Evolutionary conservation across 1,139 yeast genomes (phyloP), one percentile per base, ranked within the genome.

Genomic region (Blastobotrys buckinghamii): DNA sequence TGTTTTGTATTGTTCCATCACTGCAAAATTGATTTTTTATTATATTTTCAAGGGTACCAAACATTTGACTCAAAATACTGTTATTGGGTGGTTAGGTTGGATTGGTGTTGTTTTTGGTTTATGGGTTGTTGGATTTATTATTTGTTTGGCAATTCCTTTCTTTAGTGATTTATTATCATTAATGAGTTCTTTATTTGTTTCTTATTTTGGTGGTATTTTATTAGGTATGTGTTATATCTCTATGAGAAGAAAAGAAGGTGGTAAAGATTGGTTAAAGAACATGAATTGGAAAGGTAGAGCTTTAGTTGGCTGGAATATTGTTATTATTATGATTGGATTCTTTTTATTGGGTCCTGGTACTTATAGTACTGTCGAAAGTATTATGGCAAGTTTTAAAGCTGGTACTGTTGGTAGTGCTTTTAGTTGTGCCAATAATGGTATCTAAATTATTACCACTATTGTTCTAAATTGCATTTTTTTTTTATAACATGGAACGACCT

Each of bases 141-240:
- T 79, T 58, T 82, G 83, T 1, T 82, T 79, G 59, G 82, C 77
- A 30, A 78, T 79, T 58, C 84, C 84, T 13, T 79, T 79, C 63
- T 79, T 79, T 62, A 72, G 78, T 29, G 83, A 78, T 57, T 65
- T 79, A 55, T 68, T 79, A 42, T 72, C 81, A 6, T 67, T 79
- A 58, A 78, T 79, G 83, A 74, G 78, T n/a, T 78, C 84, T 2
- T 66, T 79, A 46, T 79, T 79, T 58, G 84, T 78, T 61, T 77
- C 82, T 59, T 79, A 82, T 80, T 79, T 79, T 57, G 84, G 84
- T 0, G 79, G 76, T 58, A 76, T 79, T 19, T 79, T 79, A 58
- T 79, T 84, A 84, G 82, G 82, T n/a, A 73, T 77, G 33, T 83
- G 84, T 0, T 79, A 63, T 61, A 71, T 78, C 59, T 72, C 56